phyloP scores from a whole-genome alignment of 305 asterid genomes.

The Solanum hybrid region DNA sequence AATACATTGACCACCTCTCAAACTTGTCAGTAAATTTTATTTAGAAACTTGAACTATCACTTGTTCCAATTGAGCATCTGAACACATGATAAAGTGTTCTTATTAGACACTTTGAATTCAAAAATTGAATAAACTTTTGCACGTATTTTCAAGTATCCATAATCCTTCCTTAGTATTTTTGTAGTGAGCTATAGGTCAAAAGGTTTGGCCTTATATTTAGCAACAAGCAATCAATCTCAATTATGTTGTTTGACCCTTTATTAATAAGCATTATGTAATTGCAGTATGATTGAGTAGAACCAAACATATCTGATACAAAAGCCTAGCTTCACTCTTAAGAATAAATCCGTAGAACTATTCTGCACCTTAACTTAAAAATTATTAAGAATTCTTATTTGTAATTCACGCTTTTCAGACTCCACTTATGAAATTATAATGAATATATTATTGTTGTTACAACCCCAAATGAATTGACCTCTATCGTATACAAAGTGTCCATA shows the following conservation, averaged over 20 bases:
- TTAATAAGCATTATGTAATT: not conserved
- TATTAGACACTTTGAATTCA: not conserved
- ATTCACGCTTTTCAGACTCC: not conserved
- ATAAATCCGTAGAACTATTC: not conserved
- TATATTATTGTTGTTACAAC: not conserved
- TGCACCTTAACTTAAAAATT: not conserved
- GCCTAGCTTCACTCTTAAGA: not conserved
- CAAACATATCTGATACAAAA: not conserved
- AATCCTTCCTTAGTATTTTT: not conserved
- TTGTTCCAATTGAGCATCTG: not conserved
- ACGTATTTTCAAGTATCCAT: not conserved
- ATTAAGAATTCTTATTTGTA: not conserved
- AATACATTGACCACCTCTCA: not conserved
- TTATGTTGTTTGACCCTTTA: not conserved
- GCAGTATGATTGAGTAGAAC: not conserved
- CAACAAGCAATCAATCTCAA: not conserved
- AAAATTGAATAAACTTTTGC: not conserved
- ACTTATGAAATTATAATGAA: not conserved
- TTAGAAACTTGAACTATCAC: not conserved
- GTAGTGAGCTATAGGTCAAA: not conserved
- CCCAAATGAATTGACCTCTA: not conserved
- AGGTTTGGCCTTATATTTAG: not conserved
- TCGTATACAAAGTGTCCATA: not conserved
- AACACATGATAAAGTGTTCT: not conserved
- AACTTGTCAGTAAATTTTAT: not conserved